A percentile compares a stretch with the other conserved stretches of the same genome.
These are phyloP conservation scores for Delitschia confertaspora DNA, from an alignment of 495 filamentous ascomycete species.

Conservation along the genomic window DNA sequence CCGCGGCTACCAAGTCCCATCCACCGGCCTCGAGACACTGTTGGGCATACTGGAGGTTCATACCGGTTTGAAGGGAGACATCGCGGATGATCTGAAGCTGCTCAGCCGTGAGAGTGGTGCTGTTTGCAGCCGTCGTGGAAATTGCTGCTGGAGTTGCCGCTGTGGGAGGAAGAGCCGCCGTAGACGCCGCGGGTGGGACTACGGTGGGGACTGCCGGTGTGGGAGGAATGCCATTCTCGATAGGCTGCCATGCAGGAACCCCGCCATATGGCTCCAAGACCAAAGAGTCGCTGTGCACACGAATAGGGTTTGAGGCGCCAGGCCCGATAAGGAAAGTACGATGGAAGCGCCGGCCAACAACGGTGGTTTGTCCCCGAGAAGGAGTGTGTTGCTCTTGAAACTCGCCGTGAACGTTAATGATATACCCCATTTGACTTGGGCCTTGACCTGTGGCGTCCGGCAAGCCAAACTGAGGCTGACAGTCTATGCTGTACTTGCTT, in stretches of 20 bases:
- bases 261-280: conserved; percentile 60
- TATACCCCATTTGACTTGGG: conserved; percentile 63
- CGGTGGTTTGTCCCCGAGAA: conserved; percentile 42
- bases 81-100: conserved; percentile 6
- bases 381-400: conserved; percentile 66
- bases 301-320: conserved; percentile 53
- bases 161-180: background rate
- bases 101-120: conserved; percentile 4
- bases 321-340: conserved; percentile 78
- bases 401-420: conserved; percentile 72
- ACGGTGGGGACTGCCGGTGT: background rate
- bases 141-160: conserved; percentile 1
- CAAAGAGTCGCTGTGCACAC: conserved; percentile 75
- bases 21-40: conserved; percentile 14
- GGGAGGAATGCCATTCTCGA: conserved; percentile 27
- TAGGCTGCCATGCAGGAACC: conserved; percentile 48
- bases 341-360: conserved; percentile 64
- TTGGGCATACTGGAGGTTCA: conserved; percentile 7
- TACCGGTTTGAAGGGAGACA: conserved; percentile 1
- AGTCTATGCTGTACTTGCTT: conserved; percentile 71
- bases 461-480: conserved; percentile 63
- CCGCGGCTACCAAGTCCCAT: conserved; percentile 17
- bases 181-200: background rate
- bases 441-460: conserved; percentile 60
- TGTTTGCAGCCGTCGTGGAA: conserved; percentile 15